Conservation (phyloP, 78 protist genomes). For the slime mould (Dictyostelium discoideum) region DNA sequence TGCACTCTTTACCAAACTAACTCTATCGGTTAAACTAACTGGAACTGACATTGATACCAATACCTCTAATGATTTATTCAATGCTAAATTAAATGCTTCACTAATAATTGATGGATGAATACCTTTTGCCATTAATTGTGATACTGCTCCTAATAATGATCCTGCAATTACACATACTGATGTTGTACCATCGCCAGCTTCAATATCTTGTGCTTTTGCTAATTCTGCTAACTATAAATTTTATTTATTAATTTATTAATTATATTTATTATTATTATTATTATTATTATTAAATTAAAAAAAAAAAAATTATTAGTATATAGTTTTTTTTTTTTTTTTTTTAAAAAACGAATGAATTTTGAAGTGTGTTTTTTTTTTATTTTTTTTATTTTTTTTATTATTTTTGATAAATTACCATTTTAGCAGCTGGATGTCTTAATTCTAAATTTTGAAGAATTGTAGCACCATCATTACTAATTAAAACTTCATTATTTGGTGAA, state of each 20-base stretch:
- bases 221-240: constrained; percentile 96
- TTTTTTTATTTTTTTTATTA: neutral
- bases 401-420: constrained; percentile 87
- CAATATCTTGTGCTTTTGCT: constrained; percentile 99
- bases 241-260: neutral
- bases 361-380: neutral
- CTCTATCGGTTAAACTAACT: constrained; percentile 94
- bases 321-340: no score
- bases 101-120: constrained; percentile 98
- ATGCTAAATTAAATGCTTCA: constrained; percentile 88
- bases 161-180: constrained; percentile 99
- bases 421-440: constrained; percentile 98
- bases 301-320: neutral
- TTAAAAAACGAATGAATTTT: no score
- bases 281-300: neutral
- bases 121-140: constrained; percentile 84
- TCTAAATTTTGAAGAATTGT: constrained; percentile 96
- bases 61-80: constrained; percentile 86
- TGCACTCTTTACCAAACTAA: constrained; percentile 93
- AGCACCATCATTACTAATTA: constrained; percentile 99
- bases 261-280: neutral
- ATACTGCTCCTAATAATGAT: constrained; percentile 88
- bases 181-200: constrained; percentile 99
- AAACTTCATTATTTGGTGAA: constrained; percentile 93
- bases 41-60: constrained; percentile 89